Evolutionary conservation across 371 early-diverging fungal genomes (phyloP).

Genomic region (Circinella minor): DNA sequence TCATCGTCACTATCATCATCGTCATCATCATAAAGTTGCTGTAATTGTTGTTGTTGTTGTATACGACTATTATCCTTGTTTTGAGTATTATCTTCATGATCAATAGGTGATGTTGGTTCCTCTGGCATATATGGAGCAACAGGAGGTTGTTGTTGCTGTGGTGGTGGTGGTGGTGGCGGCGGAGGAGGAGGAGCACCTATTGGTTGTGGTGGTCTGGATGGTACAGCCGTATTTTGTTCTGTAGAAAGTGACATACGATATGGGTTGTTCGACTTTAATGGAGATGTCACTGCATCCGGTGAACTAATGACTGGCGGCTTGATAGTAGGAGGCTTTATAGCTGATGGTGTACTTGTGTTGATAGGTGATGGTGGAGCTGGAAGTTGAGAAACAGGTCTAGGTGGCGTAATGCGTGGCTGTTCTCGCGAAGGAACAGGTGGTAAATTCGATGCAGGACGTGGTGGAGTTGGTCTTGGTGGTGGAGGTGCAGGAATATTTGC

Average conservation of each 20-base stretch:
- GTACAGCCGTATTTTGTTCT: neutral
- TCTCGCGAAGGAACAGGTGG: neutral
- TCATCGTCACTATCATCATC: constrained; percentile 1
- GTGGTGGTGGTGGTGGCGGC: neutral
- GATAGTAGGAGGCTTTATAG: constrained; percentile 1
- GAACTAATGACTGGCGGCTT: neutral
- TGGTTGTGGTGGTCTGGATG: constrained; percentile 1
- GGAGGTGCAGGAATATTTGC: constrained; percentile 6
- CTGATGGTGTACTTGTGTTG: neutral
- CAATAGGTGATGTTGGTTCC: neutral
- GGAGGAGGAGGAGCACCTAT: neutral
- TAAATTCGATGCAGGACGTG: constrained; percentile 18
- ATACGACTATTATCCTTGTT: neutral
- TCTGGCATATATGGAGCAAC: neutral
- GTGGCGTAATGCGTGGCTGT: constrained; percentile 8
- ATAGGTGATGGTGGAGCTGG: neutral
- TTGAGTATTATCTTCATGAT: neutral
- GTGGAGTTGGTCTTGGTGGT: constrained; percentile 17
- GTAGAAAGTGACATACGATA: constrained; percentile 15
- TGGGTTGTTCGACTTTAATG: constrained; percentile 21
- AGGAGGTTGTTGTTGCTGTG: neutral
- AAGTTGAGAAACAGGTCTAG: neutral
- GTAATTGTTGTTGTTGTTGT: too few relatives aligned
- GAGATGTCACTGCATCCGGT: neutral
- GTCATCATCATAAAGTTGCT: too few relatives aligned